Conservation (phyloP, 768 basidiomycete species). For the Leccinum disarticulatum region DNA sequence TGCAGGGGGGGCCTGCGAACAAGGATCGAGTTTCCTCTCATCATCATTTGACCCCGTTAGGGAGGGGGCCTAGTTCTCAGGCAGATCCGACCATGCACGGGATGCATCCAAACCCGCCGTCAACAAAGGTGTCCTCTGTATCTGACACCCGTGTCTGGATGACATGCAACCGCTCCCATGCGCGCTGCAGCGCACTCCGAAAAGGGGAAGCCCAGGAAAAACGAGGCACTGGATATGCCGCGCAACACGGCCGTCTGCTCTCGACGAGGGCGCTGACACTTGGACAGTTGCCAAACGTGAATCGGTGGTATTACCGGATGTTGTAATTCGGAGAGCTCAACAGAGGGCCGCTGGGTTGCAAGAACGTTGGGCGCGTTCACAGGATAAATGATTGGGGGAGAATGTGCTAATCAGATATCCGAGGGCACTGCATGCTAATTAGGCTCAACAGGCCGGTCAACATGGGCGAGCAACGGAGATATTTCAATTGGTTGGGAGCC, state of each 20-base stretch:
- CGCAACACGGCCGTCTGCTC: conserved; percentile 2
- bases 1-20: conserved; percentile 17
- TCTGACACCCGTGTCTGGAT: conserved; percentile 18
- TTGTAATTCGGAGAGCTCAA: conserved; percentile 6
- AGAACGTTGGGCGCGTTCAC: conserved; percentile 17
- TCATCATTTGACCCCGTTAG: conserved; percentile 19
- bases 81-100: conserved; percentile 28
- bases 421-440: conserved; percentile 39
- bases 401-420: conserved; percentile 36
- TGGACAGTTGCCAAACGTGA: conserved; percentile 4
- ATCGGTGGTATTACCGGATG: conserved; percentile 11
- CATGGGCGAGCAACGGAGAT: conserved; percentile 21
- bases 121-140: conserved; percentile 13
- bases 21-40: conserved; percentile 12
- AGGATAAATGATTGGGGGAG: conserved; percentile 24
- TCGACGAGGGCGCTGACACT: conserved; percentile 7
- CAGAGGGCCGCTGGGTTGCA: conserved; percentile 29
- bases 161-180: conserved; percentile 19
- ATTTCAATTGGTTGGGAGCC: conserved; percentile 6
- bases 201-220: conserved; percentile 6
- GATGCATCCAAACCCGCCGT: conserved; percentile 12
- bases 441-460: conserved; percentile 32
- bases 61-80: conserved; percentile 24
- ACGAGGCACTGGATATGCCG: conserved; percentile 5
- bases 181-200: conserved; percentile 1